Base-by-base conservation (phyloP, 208 protist genomes). In the Angomonas deanei region DNA sequence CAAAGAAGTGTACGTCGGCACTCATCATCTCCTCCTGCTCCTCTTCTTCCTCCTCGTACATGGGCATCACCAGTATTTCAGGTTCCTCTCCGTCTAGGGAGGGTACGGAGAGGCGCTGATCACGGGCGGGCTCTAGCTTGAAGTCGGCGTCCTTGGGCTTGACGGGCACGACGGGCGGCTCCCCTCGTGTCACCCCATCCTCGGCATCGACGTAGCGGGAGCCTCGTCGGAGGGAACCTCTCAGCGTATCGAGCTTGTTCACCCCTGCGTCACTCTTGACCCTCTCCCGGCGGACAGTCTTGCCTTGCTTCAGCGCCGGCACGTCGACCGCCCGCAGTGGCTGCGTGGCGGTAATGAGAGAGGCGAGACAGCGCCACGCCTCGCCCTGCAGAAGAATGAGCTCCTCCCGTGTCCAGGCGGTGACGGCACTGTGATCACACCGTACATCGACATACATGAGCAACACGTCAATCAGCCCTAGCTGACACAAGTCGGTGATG, bases 401-500 rank as follows among this genome's bases (percentile, higher is more conserved):
- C 36, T 91, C 87, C 62, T 89, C 87, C 6, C 74, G 68, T 38
- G 82, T 87, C 79, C 80, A 91, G 1, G 74, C 65, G 38, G 87
- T 61, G 13, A 90, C 84, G 26, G 73, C 64, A 3, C 76, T 34
- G 55, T 79, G 53, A 13, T 61, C 66, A 48, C 83, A 88, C 34
- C 58, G 39, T n/a, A 74, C 64, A 63, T 90, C 81, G 26, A 85
- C 71, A 65, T 93, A 91, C 39, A 83, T 27, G 1, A 93, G 66
- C 55, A 93, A 42, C 5, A 84, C 82, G 61, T 91, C 76, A 4
- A 91, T 48, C 42, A 84, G 86, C 32, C 87, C 87, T 13, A 82
- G 50, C 11, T 55, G 65, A 62, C 70, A 87, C 1, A 88, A 68
- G 58, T 89, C 82, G 39, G 81, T 68, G 19, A 82, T 23, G 26